Evolutionary conservation across 2,329 filamentous ascomycete genomes (phyloP), one percentile per base, ranked within the genome.

Genomic region (Xylaria sp.): DNA sequence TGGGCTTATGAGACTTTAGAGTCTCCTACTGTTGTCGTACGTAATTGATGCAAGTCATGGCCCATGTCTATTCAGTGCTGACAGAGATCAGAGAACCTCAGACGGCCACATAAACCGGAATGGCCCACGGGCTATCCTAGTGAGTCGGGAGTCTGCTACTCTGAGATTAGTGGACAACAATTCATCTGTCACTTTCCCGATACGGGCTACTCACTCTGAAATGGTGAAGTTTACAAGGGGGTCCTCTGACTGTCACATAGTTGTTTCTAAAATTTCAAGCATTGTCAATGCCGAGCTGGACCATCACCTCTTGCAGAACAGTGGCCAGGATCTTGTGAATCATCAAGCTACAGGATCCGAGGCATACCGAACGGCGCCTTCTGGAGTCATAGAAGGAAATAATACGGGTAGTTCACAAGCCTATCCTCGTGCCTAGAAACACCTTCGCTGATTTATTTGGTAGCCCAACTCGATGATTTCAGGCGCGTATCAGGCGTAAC

Each of bases 221-320:
- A 69, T 72, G 69, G 69, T 72, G n/a, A 72, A 72, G 52, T 72
- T 67, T 44, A 48, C 48, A 18, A 61, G 60, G 37, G 56, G 63
- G 2, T 70, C 65, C 18, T 28, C 41, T 8, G 52, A 60, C 37
- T 67, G 61, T 20, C 41, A 65, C 15, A 60, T 70, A n/a, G 61
- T 70, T 18, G 41, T 70, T 41, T 63, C 56, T 12, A 70, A 70
- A 59, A 58, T 70, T n/a, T 65, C 41, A 37, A 56, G 28, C 20
- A 65, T 70, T 9, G 52, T 64, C 4, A 64, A 64, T 41, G 20
- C 23, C 1, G 28, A 58, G n/a, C 0, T 2, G 9, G 12, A 3
- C 23, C 0, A 51, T 25, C 2, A 25, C 25, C 25, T 25, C 25
- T 25, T 25, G 25, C 25, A 25, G 25, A 25, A 25, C 25, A 25